Evolutionary conservation across 371 early-diverging fungal genomes (phyloP), one percentile per base, ranked within the genome.

Genomic region (Mucor racemosus): DNA sequence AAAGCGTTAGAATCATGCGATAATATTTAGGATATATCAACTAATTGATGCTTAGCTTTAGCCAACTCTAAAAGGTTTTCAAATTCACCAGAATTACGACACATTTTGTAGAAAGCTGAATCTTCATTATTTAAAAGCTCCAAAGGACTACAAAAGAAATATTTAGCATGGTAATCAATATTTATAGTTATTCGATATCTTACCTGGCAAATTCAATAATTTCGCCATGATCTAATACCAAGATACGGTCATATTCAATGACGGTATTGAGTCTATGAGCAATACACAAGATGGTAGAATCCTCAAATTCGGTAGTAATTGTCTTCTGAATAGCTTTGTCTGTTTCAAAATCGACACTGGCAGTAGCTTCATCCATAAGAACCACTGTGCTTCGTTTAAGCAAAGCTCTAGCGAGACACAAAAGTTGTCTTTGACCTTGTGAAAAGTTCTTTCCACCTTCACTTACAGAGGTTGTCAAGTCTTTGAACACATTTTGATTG

Each of bases 401-500:
- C 58, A 95, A 71, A 8, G 95, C 94, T 55, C 95, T 87, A 4
- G 93, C 92, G 42, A 96, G 77, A 26, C 92, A 89, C 46, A 97
- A 74, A 57, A 95, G 74, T 75, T 96, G 96, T 19, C 90, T 82
- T 69, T 96, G 92, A 8, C 97, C 97, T 38, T 93, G 90, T 15
- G 89, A 89, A 59, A 93, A 88, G 65, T 90, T 92, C 36, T 86
- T 84, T 55, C 95, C 95, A 11, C 87, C 87, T 66, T 88, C 88
- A 31, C 76, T 82, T 5, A 90, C 88, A 8, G 35, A 41, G 10
- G 79, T 73, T 1, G 56, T 42, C n/a, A 82, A 66, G 38, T 79
- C 69, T 26, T 63, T 61, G 55, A 82, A 81, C 0, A 74, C 73
- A 48, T 78, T 90, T 78, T 83, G 35, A 82, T 76, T 69, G 69